Percentiles rank a stretch among this genome's conserved stretches.
These are phyloP conservation scores for Cokeromyces recurvatus DNA, from an alignment of 371 early-diverging fungal species.

Conservation along the genomic window DNA sequence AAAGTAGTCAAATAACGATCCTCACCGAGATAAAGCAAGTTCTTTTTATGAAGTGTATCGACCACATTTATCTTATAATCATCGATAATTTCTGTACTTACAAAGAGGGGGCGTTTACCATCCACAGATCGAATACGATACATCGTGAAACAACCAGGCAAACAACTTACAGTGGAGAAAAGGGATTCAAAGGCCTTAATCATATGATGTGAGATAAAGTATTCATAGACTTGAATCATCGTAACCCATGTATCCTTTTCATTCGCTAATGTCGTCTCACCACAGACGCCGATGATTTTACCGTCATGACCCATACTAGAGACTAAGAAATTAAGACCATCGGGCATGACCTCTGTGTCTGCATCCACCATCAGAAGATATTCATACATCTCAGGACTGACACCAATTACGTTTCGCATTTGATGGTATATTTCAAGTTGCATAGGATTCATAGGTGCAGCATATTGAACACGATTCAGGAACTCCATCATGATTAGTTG, in stretches of 20 bases:
- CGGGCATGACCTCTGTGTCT: constrained; percentile 59
- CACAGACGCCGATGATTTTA: constrained; percentile 75
- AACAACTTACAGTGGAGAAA: constrained; percentile 78
- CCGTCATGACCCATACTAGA: constrained; percentile 68
- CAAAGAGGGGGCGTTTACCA: constrained; percentile 84
- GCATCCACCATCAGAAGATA: constrained; percentile 56
- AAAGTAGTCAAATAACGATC: constrained; percentile 94
- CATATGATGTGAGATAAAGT: constrained; percentile 78
- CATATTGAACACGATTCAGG: constrained; percentile 61
- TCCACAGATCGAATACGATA: constrained; percentile 78
- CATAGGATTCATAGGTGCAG: constrained; percentile 69
- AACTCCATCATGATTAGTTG: constrained; percentile 76
- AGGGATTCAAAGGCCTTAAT: constrained; percentile 76
- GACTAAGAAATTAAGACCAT: constrained; percentile 54
- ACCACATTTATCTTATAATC: constrained; percentile 92
- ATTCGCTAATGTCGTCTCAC: constrained; percentile 74
- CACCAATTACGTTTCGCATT: constrained; percentile 77
- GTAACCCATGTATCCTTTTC: constrained; percentile 83
- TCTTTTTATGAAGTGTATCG: constrained; percentile 95
- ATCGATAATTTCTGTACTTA: constrained; percentile 77
- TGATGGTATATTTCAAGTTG: constrained; percentile 86
- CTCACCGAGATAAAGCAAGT: constrained; percentile 72
- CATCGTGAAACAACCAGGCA: constrained; percentile 88
- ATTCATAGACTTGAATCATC: constrained; percentile 82
- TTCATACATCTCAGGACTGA: constrained; percentile 66